These are phyloP conservation scores for Ottelia alismoides DNA, from an alignment of 106 monocot species.

Conservation along the genomic window DNA sequence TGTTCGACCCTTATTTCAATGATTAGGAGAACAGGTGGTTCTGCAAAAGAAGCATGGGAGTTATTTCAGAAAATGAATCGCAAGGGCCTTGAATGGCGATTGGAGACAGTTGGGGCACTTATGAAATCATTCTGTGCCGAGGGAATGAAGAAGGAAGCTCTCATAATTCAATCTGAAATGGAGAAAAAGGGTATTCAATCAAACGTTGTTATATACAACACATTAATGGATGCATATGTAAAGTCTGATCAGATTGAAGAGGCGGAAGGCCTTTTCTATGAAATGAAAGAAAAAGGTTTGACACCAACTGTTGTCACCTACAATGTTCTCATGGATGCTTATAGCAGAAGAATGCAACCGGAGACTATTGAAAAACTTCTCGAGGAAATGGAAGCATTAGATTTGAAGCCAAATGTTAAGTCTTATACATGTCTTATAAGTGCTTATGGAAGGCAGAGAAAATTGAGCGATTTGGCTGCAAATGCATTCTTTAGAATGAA, in stretches of 20 bases:
- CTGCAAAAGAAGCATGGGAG: constrained; percentile 83
- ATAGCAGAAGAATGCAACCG: constrained; percentile 86
- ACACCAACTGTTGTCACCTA: constrained; percentile 64
- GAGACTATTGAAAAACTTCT: constrained; percentile 56
- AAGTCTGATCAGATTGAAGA: constrained; percentile 82
- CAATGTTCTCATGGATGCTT: constrained; percentile 89
- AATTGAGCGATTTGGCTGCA: constrained; percentile 79
- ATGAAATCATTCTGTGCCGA: constrained; percentile 83
- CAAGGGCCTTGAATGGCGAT: constrained; percentile 71
- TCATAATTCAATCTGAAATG: constrained; percentile 85
- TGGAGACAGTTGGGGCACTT: constrained; percentile 57
- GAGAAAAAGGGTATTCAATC: constrained; percentile 86
- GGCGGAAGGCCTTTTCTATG: constrained; percentile 79
- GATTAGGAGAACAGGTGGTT: constrained; percentile 53
- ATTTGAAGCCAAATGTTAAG: constrained; percentile 66
- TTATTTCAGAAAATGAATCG: constrained; percentile 74
- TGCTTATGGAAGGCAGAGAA: constrained; percentile 73
- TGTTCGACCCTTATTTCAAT: constrained; percentile 66
- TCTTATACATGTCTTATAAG: constrained; percentile 87
- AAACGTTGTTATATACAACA: constrained; percentile 79
- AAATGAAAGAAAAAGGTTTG: constrained; percentile 76
- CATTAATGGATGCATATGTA: constrained; percentile 75
- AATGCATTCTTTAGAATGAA: constrained; percentile 89
- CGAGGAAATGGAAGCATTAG: constrained; percentile 51
- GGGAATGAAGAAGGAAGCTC: constrained; percentile 84